Evolutionary conservation across 306 rosid genomes (phyloP).

Genomic region (Dalbergia cultrata): DNA sequence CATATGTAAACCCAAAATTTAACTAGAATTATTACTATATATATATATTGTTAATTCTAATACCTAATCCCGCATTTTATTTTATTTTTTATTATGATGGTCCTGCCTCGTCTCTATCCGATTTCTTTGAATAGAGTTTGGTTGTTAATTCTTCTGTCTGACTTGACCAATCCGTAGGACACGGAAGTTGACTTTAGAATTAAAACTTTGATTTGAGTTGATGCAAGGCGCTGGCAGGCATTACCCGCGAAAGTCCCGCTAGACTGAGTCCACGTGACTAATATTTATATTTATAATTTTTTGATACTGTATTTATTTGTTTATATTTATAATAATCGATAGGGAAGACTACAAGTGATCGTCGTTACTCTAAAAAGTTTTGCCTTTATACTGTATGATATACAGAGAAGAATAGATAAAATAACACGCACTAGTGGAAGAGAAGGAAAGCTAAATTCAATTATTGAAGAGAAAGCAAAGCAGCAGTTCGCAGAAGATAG

Average conservation of each 20-base stretch:
- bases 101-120: background rate
- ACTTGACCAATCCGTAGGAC: slow-evolving; percentile 32
- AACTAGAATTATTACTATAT: background rate
- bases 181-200: slow-evolving; percentile 54
- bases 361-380: background rate
- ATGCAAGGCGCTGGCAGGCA: background rate
- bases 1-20: too few species aligned
- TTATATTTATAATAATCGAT: too few species aligned
- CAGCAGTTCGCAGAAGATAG: too few species aligned
- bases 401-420: too few species aligned
- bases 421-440: background rate
- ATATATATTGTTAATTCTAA: too few species aligned
- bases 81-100: background rate
- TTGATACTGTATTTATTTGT: too few species aligned
- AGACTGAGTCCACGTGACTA: background rate
- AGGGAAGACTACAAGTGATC: too few species aligned
- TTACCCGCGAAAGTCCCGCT: slow-evolving; percentile 25
- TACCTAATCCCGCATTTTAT: background rate
- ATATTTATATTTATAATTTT: too few species aligned
- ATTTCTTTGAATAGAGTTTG: slow-evolving; percentile 38
- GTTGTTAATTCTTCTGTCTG: background rate
- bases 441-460: slow-evolving; percentile 25
- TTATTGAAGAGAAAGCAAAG: slow-evolving; percentile 10
- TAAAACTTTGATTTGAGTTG: too few species aligned
- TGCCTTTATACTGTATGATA: background rate